phyloP scores from a whole-genome alignment of 2,329 filamentous ascomycete genomes.

The Pseudocercospora crystallina region DNA sequence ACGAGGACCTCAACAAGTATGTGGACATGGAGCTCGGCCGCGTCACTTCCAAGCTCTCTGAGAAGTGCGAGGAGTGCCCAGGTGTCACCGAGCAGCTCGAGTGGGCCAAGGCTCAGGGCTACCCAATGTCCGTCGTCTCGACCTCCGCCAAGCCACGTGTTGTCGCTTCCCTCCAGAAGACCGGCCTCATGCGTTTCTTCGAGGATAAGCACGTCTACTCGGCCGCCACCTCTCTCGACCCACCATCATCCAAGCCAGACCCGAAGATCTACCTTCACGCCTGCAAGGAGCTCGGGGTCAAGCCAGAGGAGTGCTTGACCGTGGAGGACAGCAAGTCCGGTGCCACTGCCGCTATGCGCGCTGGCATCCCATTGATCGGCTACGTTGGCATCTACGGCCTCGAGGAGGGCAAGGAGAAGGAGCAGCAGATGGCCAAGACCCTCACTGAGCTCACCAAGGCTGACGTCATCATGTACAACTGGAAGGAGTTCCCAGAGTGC shows the following conservation, averaged over 20 bases:
- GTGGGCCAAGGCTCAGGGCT: conserved; percentile 56
- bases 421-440: conserved; percentile 51
- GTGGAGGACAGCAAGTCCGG: conserved; percentile 89
- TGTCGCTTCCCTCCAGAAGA: conserved; percentile 73
- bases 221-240: conserved; percentile 73
- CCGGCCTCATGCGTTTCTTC: conserved; percentile 79
- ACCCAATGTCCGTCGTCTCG: conserved; percentile 76
- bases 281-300: conserved; percentile 70
- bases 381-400: conserved; percentile 79
- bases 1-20: conserved; percentile 70
- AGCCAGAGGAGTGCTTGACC: conserved; percentile 70
- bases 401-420: conserved; percentile 63
- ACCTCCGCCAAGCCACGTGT: conserved; percentile 78
- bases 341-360: conserved; percentile 72
- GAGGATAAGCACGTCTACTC: conserved; percentile 69
- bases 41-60: conserved; percentile 73
- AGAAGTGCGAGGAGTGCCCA: conserved; percentile 37
- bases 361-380: conserved; percentile 76
- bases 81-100: conserved; percentile 64
- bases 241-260: conserved; percentile 86
- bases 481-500: conserved; percentile 51
- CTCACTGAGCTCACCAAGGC: conserved; percentile 51
- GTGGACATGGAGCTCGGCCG: conserved; percentile 76
- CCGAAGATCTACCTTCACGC: conserved; percentile 84
- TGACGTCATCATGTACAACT: conserved; percentile 52